A percentile compares a stretch with the other conserved stretches of the same genome.
phyloP scores from a whole-genome alignment of 2,329 filamentous ascomycete genomes.

The Paraphaeosphaeria minitans region DNA sequence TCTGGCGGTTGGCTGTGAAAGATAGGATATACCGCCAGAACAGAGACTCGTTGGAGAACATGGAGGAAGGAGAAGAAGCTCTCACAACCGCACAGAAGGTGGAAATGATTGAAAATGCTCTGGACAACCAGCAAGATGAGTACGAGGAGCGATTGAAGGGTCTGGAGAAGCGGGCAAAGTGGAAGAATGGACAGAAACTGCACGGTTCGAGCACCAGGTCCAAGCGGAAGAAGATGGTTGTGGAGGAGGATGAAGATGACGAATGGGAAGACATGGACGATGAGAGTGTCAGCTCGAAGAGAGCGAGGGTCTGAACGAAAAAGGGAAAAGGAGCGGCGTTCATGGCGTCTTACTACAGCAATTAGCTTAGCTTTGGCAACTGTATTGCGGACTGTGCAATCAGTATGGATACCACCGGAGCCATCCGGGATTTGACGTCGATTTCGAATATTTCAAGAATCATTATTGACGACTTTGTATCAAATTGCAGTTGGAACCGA shows the following conservation, averaged over 20 bases:
- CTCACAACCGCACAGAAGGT: slow-evolving; percentile 63
- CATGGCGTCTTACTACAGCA: neutral
- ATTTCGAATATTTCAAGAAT: no score
- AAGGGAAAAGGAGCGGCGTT: neutral
- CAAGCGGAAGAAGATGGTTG: slow-evolving; percentile 44
- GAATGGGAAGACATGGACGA: slow-evolving; percentile 42
- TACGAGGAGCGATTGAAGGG: slow-evolving; percentile 70
- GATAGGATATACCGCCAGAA: slow-evolving; percentile 78
- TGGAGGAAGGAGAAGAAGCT: slow-evolving; percentile 56
- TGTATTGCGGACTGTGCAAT: neutral
- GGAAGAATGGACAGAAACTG: slow-evolving; percentile 24
- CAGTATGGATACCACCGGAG: neutral
- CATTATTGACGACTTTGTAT: no score
- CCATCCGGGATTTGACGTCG: no score
- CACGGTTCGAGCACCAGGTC: slow-evolving; percentile 19
- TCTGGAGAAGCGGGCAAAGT: slow-evolving; percentile 43
- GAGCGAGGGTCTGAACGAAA: slow-evolving; percentile 22
- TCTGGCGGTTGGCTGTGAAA: slow-evolving; percentile 79
- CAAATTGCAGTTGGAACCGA: no score
- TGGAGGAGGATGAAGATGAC: slow-evolving; percentile 48
- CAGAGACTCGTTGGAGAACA: slow-evolving; percentile 69
- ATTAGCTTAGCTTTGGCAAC: neutral
- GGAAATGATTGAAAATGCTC: slow-evolving; percentile 72
- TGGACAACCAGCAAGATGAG: slow-evolving; percentile 71
- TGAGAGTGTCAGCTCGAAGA: slow-evolving; percentile 37